A percentile compares a stretch with the other conserved stretches of the same genome.
These are phyloP conservation scores for Hibiscus tridactylites DNA, from an alignment of 345 rosid species.

Conservation along the genomic window DNA sequence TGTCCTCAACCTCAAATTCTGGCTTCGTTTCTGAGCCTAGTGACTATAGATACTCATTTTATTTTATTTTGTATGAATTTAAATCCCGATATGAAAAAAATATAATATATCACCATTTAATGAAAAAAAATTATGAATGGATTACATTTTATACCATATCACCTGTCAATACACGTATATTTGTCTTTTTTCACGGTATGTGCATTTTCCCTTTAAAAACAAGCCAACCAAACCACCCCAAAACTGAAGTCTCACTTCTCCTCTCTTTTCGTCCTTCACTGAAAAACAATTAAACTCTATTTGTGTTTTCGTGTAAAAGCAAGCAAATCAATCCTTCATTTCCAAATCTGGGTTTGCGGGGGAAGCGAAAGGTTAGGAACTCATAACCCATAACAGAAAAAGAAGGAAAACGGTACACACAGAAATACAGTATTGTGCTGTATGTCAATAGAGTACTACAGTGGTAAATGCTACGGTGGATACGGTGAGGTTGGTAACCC, in stretches of 20 bases:
- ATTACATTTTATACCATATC: not conserved
- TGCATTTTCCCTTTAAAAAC: not conserved
- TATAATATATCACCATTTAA: too few species aligned
- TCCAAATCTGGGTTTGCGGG: not conserved
- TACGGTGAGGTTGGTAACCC: constrained; percentile 53
- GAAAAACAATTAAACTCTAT: not conserved
- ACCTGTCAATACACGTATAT: not conserved
- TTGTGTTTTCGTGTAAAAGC: not conserved
- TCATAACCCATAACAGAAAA: not conserved
- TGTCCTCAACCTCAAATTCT: too few species aligned
- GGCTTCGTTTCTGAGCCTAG: too few species aligned
- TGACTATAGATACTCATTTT: too few species aligned
- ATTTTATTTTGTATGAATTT: too few species aligned
- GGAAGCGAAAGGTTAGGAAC: not conserved
- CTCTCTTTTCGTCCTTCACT: not conserved
- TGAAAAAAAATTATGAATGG: too few species aligned
- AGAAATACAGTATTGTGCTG: constrained; percentile 23
- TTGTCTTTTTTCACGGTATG: not conserved
- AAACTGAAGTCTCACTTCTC: not conserved
- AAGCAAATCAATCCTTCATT: not conserved
- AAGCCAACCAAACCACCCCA: not conserved
- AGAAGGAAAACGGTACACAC: not conserved
- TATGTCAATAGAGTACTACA: constrained; percentile 47
- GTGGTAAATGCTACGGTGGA: constrained; percentile 35
- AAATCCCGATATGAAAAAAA: too few species aligned